A percentile compares a stretch with the other conserved stretches of the same genome.
Evolutionary conservation across 176 grass and related monocot genomes (phyloP).

Genomic region (Hordeum vulgare): DNA sequence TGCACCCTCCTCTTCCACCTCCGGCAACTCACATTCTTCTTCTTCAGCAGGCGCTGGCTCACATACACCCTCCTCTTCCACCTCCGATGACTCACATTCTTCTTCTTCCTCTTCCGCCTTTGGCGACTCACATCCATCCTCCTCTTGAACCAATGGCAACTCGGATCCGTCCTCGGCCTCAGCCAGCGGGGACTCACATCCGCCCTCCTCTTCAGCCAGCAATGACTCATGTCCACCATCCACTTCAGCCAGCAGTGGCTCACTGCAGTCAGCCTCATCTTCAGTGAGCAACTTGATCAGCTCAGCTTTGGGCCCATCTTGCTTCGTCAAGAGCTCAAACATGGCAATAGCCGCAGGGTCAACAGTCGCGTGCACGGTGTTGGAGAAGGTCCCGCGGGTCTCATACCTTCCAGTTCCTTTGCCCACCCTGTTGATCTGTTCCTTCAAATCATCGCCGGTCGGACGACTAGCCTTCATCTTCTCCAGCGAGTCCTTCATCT

Average conservation of each 20-base stretch:
- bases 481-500: neutral
- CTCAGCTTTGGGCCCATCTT: neutral
- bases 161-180: neutral
- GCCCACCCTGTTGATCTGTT: neutral
- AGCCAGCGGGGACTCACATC: neutral
- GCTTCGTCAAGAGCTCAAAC: neutral
- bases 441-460: neutral
- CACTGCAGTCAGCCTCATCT: neutral
- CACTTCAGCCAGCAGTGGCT: neutral
- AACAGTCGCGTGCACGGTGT: neutral
- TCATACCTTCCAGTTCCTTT: neutral
- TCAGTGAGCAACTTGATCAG: neutral
- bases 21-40: too few species aligned
- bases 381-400: neutral
- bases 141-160: neutral
- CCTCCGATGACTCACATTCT: neutral
- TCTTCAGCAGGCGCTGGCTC: neutral
- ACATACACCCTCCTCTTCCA: neutral
- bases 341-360: neutral
- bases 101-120: too few species aligned
- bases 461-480: neutral
- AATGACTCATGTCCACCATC: neutral
- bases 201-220: neutral
- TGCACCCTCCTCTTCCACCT: neutral
- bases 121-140: neutral